Conservation (phyloP, 1,284 basidiomycete genomes). For the Rhodotorula sp. region DNA sequence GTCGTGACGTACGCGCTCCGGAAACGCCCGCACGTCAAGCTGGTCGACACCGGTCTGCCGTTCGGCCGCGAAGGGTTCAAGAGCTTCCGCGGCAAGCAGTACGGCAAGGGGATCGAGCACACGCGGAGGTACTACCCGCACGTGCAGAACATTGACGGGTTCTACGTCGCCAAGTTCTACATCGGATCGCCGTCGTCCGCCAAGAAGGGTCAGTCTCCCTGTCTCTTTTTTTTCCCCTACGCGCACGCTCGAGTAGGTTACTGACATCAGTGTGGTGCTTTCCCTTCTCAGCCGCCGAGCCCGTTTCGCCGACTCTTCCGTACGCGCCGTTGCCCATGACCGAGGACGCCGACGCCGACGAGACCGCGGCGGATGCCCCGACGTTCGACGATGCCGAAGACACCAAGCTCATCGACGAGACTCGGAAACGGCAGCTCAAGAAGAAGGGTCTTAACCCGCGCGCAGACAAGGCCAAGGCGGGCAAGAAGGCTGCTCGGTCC, state of each 20-base stretch:
- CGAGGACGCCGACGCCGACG: slow-evolving; percentile 1
- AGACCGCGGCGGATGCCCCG: slow-evolving; percentile 13
- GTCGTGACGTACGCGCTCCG: slow-evolving; percentile 98
- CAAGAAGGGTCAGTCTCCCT: slow-evolving; percentile 53
- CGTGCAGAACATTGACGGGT: slow-evolving; percentile 80
- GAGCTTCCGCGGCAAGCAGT: slow-evolving; percentile 81
- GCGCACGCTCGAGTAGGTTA: neutral
- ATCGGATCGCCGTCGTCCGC: slow-evolving; percentile 64
- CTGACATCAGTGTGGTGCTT: neutral
- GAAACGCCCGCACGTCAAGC: slow-evolving; percentile 90
- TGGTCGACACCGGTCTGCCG: slow-evolving; percentile 88
- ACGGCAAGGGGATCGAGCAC: slow-evolving; percentile 73
- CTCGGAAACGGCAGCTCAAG: slow-evolving; percentile 41
- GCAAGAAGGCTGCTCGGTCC: slow-evolving; percentile 16
- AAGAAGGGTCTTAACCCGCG: slow-evolving; percentile 41
- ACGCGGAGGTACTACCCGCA: slow-evolving; percentile 89
- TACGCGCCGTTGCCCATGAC: slow-evolving; percentile 26
- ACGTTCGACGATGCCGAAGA: slow-evolving; percentile 43
- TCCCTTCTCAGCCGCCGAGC: slow-evolving; percentile 14
- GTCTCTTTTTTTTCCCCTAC: neutral
- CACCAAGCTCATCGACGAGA: slow-evolving; percentile 37
- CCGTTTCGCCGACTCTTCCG: slow-evolving; percentile 21
- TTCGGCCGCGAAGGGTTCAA: slow-evolving; percentile 93
- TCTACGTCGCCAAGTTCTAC: slow-evolving; percentile 98
- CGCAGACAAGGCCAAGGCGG: slow-evolving; percentile 31